Percentiles rank a stretch among this genome's conserved stretches.
These are phyloP conservation scores for Gnomoniopsis smithogilvyi DNA, from an alignment of 2,329 filamentous ascomycete genomes.

Conservation along the genomic window DNA sequence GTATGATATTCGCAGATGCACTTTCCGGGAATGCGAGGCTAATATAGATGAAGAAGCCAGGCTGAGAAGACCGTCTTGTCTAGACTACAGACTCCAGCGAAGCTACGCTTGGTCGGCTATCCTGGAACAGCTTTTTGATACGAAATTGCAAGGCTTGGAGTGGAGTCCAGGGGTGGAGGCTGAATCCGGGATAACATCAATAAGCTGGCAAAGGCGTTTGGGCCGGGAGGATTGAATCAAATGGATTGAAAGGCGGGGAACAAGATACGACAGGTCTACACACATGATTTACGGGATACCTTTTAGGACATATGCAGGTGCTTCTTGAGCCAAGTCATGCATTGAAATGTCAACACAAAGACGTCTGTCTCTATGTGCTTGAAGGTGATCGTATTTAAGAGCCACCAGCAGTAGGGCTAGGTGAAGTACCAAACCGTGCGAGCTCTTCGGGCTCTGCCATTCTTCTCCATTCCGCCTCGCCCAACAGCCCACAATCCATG, in stretches of 20 bases:
- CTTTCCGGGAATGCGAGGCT: not conserved
- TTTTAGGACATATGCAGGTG: not conserved
- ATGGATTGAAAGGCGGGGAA: not conserved
- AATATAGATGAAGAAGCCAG: not conserved
- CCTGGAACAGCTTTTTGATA: not conserved
- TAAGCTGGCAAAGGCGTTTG: not conserved
- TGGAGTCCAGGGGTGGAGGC: too few species aligned
- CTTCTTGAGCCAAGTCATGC: not conserved
- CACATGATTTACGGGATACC: not conserved
- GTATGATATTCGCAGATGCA: not conserved
- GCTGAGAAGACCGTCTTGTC: not conserved
- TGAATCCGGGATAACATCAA: not conserved
- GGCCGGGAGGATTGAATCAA: not conserved
- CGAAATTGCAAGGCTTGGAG: not conserved
- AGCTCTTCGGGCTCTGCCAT: not conserved
- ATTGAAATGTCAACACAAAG: not conserved
- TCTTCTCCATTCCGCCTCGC: constrained; percentile 1
- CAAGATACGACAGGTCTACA: not conserved
- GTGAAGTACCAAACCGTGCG: not conserved
- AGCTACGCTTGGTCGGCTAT: not conserved
- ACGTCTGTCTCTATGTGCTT: not conserved
- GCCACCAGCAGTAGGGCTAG: not conserved
- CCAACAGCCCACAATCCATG: constrained; percentile 35
- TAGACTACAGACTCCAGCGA: not conserved
- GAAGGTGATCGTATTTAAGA: too few species aligned